Conservation (phyloP, 345 rosid genomes). For the Brassica carinata region DNA sequence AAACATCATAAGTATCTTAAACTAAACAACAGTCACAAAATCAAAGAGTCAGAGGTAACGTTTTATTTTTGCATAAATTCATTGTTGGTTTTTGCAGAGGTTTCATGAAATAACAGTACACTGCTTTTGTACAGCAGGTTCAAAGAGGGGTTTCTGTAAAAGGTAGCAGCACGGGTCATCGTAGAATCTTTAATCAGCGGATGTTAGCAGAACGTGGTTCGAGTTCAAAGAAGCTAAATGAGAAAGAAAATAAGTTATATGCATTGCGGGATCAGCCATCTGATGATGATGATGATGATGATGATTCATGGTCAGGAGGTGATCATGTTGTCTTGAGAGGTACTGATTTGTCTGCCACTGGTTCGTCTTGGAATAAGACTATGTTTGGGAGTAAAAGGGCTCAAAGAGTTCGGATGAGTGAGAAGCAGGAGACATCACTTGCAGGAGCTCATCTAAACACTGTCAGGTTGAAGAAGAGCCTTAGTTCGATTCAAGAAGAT, state of each 20-base stretch:
- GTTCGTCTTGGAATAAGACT: not conserved
- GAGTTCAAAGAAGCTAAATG: slow-evolving; percentile 51
- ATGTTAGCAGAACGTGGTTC: slow-evolving; percentile 61
- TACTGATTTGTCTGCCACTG: slow-evolving; percentile 38
- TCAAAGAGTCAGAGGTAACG: slow-evolving; percentile 58
- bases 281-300: slow-evolving; percentile 53
- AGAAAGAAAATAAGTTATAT: slow-evolving; percentile 48
- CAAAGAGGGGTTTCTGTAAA: slow-evolving; percentile 39
- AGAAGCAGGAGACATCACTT: slow-evolving; percentile 9
- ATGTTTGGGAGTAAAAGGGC: slow-evolving; percentile 15
- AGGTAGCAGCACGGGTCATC: slow-evolving; percentile 49
- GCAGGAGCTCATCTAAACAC: slow-evolving; percentile 14
- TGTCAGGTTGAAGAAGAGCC: slow-evolving; percentile 31
- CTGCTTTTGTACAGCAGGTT: slow-evolving; percentile 45
- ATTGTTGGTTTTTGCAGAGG: not conserved
- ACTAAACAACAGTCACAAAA: slow-evolving; percentile 53
- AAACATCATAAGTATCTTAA: slow-evolving; percentile 65
- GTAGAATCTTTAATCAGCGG: slow-evolving; percentile 63
- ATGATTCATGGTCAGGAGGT: slow-evolving; percentile 39
- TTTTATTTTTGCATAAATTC: not conserved
- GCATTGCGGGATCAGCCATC: slow-evolving; percentile 47
- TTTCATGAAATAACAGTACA: slow-evolving; percentile 36
- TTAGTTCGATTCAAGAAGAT: slow-evolving; percentile 30
- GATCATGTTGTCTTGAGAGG: slow-evolving; percentile 45
- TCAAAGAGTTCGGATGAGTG: slow-evolving; percentile 25